Conservation (phyloP, 2,329 filamentous ascomycete species). For the Pseudogymnoascus sp. region DNA sequence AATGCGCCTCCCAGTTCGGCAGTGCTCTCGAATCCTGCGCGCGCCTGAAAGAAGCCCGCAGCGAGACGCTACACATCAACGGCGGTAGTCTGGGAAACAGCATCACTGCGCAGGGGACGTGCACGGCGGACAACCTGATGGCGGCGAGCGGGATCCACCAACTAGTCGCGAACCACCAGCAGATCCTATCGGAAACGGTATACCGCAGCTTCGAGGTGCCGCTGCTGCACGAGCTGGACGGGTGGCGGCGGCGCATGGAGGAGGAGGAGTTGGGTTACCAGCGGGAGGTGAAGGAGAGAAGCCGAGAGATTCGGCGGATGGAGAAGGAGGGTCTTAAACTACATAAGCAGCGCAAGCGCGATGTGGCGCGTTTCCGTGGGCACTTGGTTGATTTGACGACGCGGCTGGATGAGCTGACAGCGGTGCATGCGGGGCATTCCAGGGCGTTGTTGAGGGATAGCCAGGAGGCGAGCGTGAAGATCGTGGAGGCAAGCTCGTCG, state of each 20-base stretch:
- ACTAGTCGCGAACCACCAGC: conserved; percentile 60
- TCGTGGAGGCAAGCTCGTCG: conserved; percentile 57
- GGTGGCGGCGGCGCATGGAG: conserved; percentile 54
- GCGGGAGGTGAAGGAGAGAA: conserved; percentile 45
- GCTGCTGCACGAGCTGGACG: conserved; percentile 59
- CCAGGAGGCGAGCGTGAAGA: conserved; percentile 54
- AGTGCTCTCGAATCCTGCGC: conserved; percentile 59
- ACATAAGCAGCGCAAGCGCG: conserved; percentile 48
- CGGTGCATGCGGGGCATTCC: conserved; percentile 53
- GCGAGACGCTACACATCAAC: conserved; percentile 43
- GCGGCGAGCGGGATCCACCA: conserved; percentile 58
- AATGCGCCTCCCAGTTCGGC: conserved; percentile 55
- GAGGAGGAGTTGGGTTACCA: conserved; percentile 57
- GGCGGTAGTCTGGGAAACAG: conserved; percentile 26
- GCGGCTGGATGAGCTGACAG: conserved; percentile 54
- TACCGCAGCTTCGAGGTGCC: conserved; percentile 62
- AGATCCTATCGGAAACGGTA: conserved; percentile 60
- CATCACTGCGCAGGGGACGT: conserved; percentile 42
- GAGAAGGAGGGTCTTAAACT: conserved; percentile 58
- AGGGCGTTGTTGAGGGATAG: conserved; percentile 51
- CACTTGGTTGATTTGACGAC: conserved; percentile 56
- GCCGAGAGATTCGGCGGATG: conserved; percentile 52
- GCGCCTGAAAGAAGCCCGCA: conserved; percentile 58
- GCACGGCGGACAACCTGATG: conserved; percentile 56
- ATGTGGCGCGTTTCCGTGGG: conserved; percentile 53